Evolutionary conservation across 176 grass and related monocot genomes (phyloP), one percentile per base, ranked within the genome.

Genomic region (Stipa capillata): DNA sequence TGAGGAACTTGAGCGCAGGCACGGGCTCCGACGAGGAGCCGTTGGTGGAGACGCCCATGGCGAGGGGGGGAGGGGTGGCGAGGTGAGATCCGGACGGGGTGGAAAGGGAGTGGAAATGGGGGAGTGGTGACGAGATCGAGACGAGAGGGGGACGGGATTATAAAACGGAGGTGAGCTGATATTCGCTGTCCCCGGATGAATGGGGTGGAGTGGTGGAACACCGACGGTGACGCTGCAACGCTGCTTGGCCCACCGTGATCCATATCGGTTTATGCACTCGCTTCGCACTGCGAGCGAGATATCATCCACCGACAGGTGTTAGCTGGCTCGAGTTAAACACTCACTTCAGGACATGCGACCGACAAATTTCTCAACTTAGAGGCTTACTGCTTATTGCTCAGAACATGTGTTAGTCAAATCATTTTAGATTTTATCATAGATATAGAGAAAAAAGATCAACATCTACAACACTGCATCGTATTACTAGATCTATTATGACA

Each of bases 1-100:
- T 91, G 74, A 94, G 88, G 88, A 94, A 94, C 80, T 94, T 94
- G 76, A 89, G 86, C 75, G 56, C 55, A 10, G 72, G 56, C 12
- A 45, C 37, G 1, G 49, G 20, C 39, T 61, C 85, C 47, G 81
- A 28, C 65, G 84, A 25, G 78, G 87, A 70, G 82, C 91, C 85
- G 77, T 93, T 93, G 77, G 78, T 72, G 68, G 74, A 78, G 67
- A 49, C 20, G 49, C 72, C 85, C 91, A 94, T 93, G 77, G 52
- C 43, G 72, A 9, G 69, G 58, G 12, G 32, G 53, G 32, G 55
- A 45, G 32, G 18, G 47, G 45, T 21, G 20, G 25, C 6, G 40
- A 25, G 31, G 72, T 4, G 51, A 77, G 85, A 87, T 85, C 81
- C 74, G 87, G 56, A 33, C 39, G 23, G 17, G 52, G 1, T 25